Evolutionary conservation across 2,329 filamentous ascomycete genomes (phyloP), one percentile per base, ranked within the genome.

Genomic region (Trichoderma brevicompactum): DNA sequence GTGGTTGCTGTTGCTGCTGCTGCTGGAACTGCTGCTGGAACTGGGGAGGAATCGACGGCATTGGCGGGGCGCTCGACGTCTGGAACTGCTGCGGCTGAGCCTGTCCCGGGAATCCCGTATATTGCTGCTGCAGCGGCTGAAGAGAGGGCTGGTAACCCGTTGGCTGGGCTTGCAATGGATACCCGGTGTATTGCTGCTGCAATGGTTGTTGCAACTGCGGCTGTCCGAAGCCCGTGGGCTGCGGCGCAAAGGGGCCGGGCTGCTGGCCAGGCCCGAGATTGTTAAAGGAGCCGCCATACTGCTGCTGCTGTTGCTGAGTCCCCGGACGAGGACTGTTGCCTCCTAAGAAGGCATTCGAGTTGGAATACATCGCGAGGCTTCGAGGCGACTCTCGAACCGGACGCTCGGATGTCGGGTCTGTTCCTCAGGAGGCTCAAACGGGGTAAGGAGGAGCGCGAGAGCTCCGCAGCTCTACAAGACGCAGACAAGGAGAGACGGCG

Each of bases 311-410:
- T 23, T 32, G 36, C 17, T 48, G 44, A 5, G 86, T 85, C 62
- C 87, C 87, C 56, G 90, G 91, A 67, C 89, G 90, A 76, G 90
- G 87, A 82, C 84, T 90, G 76, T 89, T 92, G 77, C 85, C 86
- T 79, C 92, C 92, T 74, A 96, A 81, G 79, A 89, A 97, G 69
- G 91, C 89, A 82, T 91, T 96, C 70, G 92, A 91, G 77, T 90
- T 92, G 70, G 92, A 95, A 81, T 92, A 98, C 94, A 97, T 97
- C 79, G 74, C 68, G 69, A 52, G 58, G 10, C 3, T 23, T 53
- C 10, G 10, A 34, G 15, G 9, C 19, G 32, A 12, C 56, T 48
- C 58, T 36, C 34, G 64, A 55, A 41, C 23, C 40, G 23, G 40
- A 44, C 58, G 56, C 56, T 48, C 23, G 34, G 46, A 48, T 44